Base-by-base conservation (phyloP, 129 eudicot genomes). In the Centella asiatica region DNA sequence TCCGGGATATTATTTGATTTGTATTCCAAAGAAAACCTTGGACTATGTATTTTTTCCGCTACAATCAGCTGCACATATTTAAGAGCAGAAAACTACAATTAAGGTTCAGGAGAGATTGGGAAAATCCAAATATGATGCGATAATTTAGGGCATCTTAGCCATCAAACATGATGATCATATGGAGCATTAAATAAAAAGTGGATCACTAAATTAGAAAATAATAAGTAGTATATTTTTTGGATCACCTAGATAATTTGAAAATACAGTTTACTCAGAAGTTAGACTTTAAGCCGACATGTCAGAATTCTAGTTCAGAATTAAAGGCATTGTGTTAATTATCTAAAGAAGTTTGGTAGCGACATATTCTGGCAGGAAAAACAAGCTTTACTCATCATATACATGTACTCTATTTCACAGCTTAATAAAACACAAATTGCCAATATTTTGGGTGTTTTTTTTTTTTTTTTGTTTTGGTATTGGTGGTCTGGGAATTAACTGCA, bases 21-120 rank as follows among this genome's bases (percentile, higher is more conserved):
- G 57, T 69, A 67, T 36, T 77, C 87, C 55, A 69, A 62, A 25
- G 76, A 73, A 37, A 47, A 26, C 22, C 56, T 56, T 22, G 80
- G 69, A 67, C 77, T 50, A 20, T 71, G 65, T 22, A 64, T 45
- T 59, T 65, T 44, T 14, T 67, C 66, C 59, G 52, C 71, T 11
- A 60, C 71, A 53, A 58, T 92, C 52, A 66, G 72, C 92, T 80
- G 81, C 46, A 65, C 24, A 57, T 57, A 22, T 57, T 36, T 62
- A 70, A 60, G 46, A 29, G 33, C 13, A 45, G 44, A 13, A 45
- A 37, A 14, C 29, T 32, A 36, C 63, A 69, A 4, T 74, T 15
- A 36, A 46, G 55, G 5, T 51, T 25, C 55, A 52, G 18, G 10
- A 50, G 17, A 33, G 11, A 20, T 27, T 22, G 8, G 53, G 12